Percentiles rank a stretch among this genome's conserved stretches.
Conservation (phyloP, 225 moss, liverwort and hornwort genomes). For the Pleurozium schreberi region DNA sequence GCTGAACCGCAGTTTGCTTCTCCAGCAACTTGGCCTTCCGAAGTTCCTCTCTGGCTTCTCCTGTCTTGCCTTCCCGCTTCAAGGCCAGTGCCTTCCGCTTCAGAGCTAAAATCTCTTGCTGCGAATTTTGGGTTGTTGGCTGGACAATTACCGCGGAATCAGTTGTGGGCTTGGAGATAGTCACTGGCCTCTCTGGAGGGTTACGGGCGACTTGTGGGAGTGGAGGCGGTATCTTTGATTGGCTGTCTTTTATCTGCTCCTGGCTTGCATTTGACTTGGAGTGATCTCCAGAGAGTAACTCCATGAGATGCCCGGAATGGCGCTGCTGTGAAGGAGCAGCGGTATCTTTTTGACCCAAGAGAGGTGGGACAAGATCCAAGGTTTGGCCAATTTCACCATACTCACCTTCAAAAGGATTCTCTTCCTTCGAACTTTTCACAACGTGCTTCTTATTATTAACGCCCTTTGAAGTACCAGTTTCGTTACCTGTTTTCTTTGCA, state of each 20-base stretch:
- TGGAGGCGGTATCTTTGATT: slow-evolving; percentile 4
- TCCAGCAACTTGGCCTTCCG: slow-evolving; percentile 77
- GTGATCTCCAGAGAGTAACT: slow-evolving; percentile 43
- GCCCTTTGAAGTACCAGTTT: background rate
- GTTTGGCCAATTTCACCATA: slow-evolving; percentile 49
- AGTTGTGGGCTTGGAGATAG: background rate
- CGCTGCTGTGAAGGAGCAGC: slow-evolving; percentile 7
- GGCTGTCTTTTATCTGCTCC: background rate
- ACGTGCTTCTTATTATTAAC: background rate
- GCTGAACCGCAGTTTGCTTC: slow-evolving; percentile 32
- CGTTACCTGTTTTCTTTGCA: slow-evolving; percentile 16
- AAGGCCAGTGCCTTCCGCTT: slow-evolving; percentile 79
- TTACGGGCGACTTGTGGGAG: background rate
- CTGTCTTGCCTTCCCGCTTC: slow-evolving; percentile 77
- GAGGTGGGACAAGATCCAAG: slow-evolving; percentile 34
- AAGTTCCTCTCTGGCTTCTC: slow-evolving; percentile 82
- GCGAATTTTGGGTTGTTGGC: slow-evolving; percentile 30
- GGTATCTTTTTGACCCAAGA: slow-evolving; percentile 13
- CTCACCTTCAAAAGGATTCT: slow-evolving; percentile 40
- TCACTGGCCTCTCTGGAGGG: slow-evolving; percentile 7
- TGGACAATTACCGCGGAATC: background rate
- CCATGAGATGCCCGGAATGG: slow-evolving; percentile 7
- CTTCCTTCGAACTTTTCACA: slow-evolving; percentile 9
- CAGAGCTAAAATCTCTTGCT: slow-evolving; percentile 62
- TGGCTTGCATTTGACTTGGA: background rate